A percentile compares a stretch with the other conserved stretches of the same genome.
Evolutionary conservation across 2,329 filamentous ascomycete genomes (phyloP).

Genomic region (Lasiodiplodia sp.): DNA sequence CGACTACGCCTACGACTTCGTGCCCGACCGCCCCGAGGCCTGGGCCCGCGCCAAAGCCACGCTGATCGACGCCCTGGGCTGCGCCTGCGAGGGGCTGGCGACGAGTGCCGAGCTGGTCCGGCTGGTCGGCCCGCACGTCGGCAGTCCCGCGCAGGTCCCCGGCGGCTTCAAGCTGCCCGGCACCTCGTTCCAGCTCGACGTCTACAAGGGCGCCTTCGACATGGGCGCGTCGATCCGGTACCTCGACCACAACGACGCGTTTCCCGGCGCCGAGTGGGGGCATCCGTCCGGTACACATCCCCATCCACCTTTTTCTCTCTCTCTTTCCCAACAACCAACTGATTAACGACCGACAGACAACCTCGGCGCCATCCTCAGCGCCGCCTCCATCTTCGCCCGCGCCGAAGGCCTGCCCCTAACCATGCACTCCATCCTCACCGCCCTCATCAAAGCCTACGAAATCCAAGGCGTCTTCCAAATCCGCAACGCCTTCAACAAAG

Average conservation of each 20-base stretch:
- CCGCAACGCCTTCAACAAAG: conserved; percentile 98
- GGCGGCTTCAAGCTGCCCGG: conserved; percentile 91
- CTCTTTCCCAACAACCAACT: conserved; percentile 28
- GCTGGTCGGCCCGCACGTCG: conserved; percentile 88
- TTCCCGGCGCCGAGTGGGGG: conserved; percentile 98
- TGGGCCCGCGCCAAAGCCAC: neutral
- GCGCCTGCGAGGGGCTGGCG: conserved; percentile 90
- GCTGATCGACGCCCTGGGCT: conserved; percentile 87
- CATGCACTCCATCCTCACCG: conserved; percentile 82
- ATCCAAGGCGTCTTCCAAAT: conserved; percentile 97
- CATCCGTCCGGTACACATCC: conserved; percentile 73
- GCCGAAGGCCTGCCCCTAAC: conserved; percentile 87
- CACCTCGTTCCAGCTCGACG: conserved; percentile 92
- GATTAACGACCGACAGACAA: conserved; percentile 66
- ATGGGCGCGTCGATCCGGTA: conserved; percentile 98
- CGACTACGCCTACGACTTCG: conserved; percentile 9
- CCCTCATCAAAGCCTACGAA: conserved; percentile 99
- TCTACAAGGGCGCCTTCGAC: conserved; percentile 96
- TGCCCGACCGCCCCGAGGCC: neutral
- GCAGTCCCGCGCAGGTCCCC: conserved; percentile 83
- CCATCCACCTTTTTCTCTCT: conserved; percentile 44
- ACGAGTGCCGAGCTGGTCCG: conserved; percentile 92
- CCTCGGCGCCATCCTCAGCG: conserved; percentile 92
- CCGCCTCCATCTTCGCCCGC: conserved; percentile 96
- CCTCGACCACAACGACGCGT: conserved; percentile 99